Percentiles rank a stretch among this genome's conserved stretches.
Evolutionary conservation across 2,329 filamentous ascomycete species (phyloP).

Genomic region (Scleromitrula shiraiana): DNA sequence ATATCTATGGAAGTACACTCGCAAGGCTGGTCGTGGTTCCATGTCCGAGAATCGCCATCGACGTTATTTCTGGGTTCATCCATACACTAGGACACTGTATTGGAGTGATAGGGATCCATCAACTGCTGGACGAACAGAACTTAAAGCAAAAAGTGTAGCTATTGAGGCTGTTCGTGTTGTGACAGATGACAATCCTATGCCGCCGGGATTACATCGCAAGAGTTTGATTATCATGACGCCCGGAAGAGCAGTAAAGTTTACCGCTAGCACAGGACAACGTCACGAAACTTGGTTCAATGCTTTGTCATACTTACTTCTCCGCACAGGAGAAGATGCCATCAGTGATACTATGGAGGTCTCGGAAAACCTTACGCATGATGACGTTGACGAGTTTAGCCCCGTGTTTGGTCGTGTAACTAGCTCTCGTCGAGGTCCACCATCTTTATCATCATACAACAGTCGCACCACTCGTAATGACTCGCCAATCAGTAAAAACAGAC

Average conservation of each 20-base stretch:
- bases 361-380: conserved; percentile 49
- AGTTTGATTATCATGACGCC: conserved; percentile 86
- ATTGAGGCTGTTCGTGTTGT: conserved; percentile 88
- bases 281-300: conserved; percentile 99
- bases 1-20: conserved; percentile 98
- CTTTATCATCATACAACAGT: conserved; percentile 74
- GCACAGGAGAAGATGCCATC: conserved; percentile 57
- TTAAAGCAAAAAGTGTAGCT: conserved; percentile 78
- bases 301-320: conserved; percentile 81
- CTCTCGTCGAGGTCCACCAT: conserved; percentile 50
- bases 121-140: conserved; percentile 64
- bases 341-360: conserved; percentile 50
- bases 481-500: conserved; percentile 34
- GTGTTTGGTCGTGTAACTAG: conserved; percentile 33
- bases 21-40: conserved; percentile 81
- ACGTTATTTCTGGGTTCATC: conserved; percentile 98
- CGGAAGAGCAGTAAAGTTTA: conserved; percentile 85
- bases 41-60: conserved; percentile 86
- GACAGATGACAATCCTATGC: conserved; percentile 89
- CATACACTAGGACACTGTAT: conserved; percentile 91
- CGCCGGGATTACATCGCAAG: conserved; percentile 89
- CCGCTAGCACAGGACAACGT: conserved; percentile 83
- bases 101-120: conserved; percentile 92
- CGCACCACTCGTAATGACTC: conserved; percentile 60
- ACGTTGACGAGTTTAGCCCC: conserved; percentile 78